Percentiles rank a stretch among this genome's conserved stretches.
These are phyloP conservation scores for Cardiospermum halicacabum DNA, from an alignment of 345 rosid species.

Conservation along the genomic window DNA sequence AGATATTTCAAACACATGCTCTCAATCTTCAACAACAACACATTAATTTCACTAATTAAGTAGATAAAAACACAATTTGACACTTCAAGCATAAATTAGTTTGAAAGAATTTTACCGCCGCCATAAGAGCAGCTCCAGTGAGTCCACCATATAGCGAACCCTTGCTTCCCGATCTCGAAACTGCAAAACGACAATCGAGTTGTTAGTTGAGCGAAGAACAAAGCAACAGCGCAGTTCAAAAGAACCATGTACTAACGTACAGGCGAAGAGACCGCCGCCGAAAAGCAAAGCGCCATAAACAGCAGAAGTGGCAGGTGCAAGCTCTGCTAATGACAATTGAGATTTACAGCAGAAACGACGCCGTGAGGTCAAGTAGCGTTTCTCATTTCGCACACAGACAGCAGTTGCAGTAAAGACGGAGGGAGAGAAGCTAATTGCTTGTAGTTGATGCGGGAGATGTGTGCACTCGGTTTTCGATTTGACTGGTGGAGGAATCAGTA, in stretches of 20 bases:
- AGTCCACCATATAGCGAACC: slow-evolving; percentile 80
- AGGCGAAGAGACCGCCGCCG: slow-evolving; percentile 77
- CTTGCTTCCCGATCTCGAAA: slow-evolving; percentile 61
- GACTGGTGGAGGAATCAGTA: neutral
- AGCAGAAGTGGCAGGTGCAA: slow-evolving; percentile 61
- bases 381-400: slow-evolving; percentile 5
- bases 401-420: slow-evolving; percentile 1
- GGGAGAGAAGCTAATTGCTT: neutral
- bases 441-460: no score
- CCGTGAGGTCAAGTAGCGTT: slow-evolving; percentile 15
- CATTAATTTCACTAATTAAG: no score
- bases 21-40: no score
- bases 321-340: slow-evolving; percentile 49
- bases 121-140: slow-evolving; percentile 69
- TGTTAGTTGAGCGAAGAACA: neutral
- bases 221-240: neutral
- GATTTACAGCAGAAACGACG: slow-evolving; percentile 39
- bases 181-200: slow-evolving; percentile 28
- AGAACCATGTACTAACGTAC: slow-evolving; percentile 24
- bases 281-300: slow-evolving; percentile 64
- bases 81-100: neutral
- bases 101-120: slow-evolving; percentile 40
- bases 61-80: neutral
- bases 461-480: neutral
- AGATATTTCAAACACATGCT: no score